A percentile compares a stretch with the other conserved stretches of the same genome.
These are phyloP conservation scores for Musa balbisiana DNA, from an alignment of 202 grass and related monocot species.

Conservation along the genomic window DNA sequence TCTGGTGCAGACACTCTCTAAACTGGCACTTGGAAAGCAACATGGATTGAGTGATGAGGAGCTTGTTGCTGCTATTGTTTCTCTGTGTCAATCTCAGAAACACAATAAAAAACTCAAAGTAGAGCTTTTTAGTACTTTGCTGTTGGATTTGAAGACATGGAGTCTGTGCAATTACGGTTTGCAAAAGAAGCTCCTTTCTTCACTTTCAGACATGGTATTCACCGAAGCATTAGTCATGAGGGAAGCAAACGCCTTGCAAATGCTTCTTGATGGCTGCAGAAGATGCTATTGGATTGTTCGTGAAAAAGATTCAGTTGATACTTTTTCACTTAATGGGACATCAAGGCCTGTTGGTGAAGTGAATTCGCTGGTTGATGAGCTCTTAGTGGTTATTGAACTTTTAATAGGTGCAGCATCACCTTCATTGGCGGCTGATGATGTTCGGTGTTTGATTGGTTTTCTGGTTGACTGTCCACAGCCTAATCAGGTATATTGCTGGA, in stretches of 20 bases:
- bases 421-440: slow-evolving; percentile 57
- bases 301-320: slow-evolving; percentile 81
- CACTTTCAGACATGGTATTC: slow-evolving; percentile 97
- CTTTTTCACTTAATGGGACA: slow-evolving; percentile 37
- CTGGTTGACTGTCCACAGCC: slow-evolving; percentile 89
- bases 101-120: slow-evolving; percentile 75
- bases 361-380: slow-evolving; percentile 91
- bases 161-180: slow-evolving; percentile 87
- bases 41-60: slow-evolving; percentile 59
- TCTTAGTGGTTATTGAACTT: slow-evolving; percentile 95
- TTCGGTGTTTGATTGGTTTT: slow-evolving; percentile 87
- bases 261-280: slow-evolving; percentile 98
- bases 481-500: slow-evolving; percentile 68
- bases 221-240: slow-evolving; percentile 77
- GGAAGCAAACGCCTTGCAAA: slow-evolving; percentile 85
- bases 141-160: slow-evolving; percentile 93
- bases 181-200: slow-evolving; percentile 99
- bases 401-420: slow-evolving; percentile 73
- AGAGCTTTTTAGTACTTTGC: slow-evolving; percentile 80
- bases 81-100: slow-evolving; percentile 86
- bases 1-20: slow-evolving; percentile 58
- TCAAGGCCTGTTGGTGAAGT: slow-evolving; percentile 67
- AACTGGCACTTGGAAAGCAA: slow-evolving; percentile 42
- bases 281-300: slow-evolving; percentile 81
- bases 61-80: slow-evolving; percentile 74